phyloP scores from a whole-genome alignment of 495 filamentous ascomycete species.

The Cenococcum geophilum region DNA sequence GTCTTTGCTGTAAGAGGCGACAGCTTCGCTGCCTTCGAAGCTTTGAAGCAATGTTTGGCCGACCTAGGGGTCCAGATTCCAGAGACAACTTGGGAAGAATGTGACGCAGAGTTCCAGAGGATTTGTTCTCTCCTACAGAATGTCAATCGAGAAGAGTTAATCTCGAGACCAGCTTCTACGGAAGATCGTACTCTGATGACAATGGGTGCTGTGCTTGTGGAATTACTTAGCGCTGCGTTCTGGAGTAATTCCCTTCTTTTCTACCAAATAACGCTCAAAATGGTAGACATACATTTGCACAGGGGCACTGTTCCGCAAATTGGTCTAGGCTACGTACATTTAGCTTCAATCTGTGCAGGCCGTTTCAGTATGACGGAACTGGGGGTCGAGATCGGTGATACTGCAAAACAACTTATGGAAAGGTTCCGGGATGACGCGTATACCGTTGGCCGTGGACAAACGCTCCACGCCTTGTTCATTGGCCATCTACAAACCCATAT shows the following conservation, averaged over 20 bases:
- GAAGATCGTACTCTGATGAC: conserved; percentile 54
- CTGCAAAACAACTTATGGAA: conserved; percentile 61
- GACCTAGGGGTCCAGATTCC: conserved; percentile 62
- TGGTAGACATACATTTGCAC: conserved; percentile 61
- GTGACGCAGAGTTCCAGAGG: conserved; percentile 62
- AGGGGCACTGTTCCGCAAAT: conserved; percentile 66
- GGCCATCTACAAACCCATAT: conserved; percentile 65
- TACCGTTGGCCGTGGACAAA: conserved; percentile 63
- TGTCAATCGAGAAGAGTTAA: conserved; percentile 51
- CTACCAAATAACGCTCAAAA: conserved; percentile 66
- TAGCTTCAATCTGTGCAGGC: conserved; percentile 64
- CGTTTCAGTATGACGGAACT: conserved; percentile 69
- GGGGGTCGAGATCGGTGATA: conserved; percentile 56
- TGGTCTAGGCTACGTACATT: conserved; percentile 67
- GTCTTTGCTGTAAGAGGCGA: conserved; percentile 69
- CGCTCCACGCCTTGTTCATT: conserved; percentile 66
- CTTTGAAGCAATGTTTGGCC: conserved; percentile 59
- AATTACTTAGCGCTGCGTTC: conserved; percentile 73
- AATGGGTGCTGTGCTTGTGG: conserved; percentile 66
- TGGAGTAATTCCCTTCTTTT: conserved; percentile 73
- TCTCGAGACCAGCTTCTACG: conserved; percentile 45
- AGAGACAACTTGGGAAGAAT: conserved; percentile 62
- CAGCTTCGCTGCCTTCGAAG: conserved; percentile 57
- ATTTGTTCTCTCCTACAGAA: conserved; percentile 53
- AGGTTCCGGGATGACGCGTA: conserved; percentile 57